Evolutionary conservation across 2,329 filamentous ascomycete species (phyloP).

Genomic region (Whalleya microplaca): DNA sequence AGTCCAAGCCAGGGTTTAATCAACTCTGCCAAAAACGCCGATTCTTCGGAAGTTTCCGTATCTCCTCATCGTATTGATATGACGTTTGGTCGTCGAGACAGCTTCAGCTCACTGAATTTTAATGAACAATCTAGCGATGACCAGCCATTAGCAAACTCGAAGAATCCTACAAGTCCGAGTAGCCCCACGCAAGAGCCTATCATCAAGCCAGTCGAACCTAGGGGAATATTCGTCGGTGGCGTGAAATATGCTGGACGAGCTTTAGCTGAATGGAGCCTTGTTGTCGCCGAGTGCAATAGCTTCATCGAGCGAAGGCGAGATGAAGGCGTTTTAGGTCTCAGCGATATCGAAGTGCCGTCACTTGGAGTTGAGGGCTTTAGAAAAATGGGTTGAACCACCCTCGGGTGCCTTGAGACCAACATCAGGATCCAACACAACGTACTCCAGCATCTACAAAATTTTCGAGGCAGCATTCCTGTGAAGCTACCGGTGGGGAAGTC

Average conservation of each 20-base stretch:
- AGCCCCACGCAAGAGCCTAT: constrained; percentile 38
- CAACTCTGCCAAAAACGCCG: constrained; percentile 55
- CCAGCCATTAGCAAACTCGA: constrained; percentile 17
- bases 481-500: constrained; percentile 13
- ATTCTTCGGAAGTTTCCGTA: constrained; percentile 39
- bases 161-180: constrained; percentile 8
- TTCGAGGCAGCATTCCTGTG: constrained; percentile 9
- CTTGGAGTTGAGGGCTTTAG: constrained; percentile 67
- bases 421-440: constrained; percentile 5
- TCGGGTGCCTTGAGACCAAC: background rate
- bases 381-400: constrained; percentile 28
- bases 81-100: constrained; percentile 27
- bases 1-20: constrained; percentile 50
- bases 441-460: constrained; percentile 6
- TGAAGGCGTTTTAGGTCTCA: constrained; percentile 70
- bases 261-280: constrained; percentile 76
- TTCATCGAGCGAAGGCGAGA: constrained; percentile 77
- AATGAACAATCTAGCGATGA: constrained; percentile 30
- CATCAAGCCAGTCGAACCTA: constrained; percentile 51
- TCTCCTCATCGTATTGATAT: constrained; percentile 30
- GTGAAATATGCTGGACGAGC: constrained; percentile 71
- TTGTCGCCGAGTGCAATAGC: constrained; percentile 78
- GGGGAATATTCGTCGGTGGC: constrained; percentile 48
- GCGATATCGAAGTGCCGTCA: constrained; percentile 70
- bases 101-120: constrained; percentile 25